These are phyloP conservation scores for Asterionellopsis glacialis DNA, from an alignment of 108 stramenopile species.

Conservation along the genomic window DNA sequence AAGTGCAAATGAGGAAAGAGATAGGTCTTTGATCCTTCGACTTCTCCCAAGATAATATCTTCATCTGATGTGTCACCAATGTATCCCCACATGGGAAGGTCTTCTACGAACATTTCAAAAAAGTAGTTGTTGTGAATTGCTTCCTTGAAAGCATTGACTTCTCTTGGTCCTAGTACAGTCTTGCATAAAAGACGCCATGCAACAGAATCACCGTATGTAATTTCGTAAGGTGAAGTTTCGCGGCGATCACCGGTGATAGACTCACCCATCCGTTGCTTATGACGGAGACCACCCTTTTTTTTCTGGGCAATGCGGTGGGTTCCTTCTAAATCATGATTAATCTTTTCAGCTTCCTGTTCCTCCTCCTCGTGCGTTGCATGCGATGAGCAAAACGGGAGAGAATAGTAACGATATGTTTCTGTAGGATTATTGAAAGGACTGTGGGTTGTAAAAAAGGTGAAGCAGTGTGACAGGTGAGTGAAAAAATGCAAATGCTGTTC, in stretches of 20 bases:
- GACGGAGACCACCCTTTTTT: constrained; percentile 52
- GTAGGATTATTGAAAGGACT: constrained; percentile 99
- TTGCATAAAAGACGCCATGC: constrained; percentile 91
- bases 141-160: constrained; percentile 69
- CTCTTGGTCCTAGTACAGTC: constrained; percentile 42
- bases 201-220: constrained; percentile 77
- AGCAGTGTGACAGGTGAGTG: constrained; percentile 1
- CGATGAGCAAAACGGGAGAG: constrained; percentile 90
- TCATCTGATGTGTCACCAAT: constrained; percentile 80
- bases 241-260: constrained; percentile 92
- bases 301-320: constrained; percentile 29
- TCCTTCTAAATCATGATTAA: constrained; percentile 16
- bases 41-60: constrained; percentile 75
- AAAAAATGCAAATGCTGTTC: neutral
- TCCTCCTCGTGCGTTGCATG: constrained; percentile 71
- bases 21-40: constrained; percentile 62
- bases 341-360: constrained; percentile 42
- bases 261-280: constrained; percentile 87
- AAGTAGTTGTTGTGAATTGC: constrained; percentile 93
- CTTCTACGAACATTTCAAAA: constrained; percentile 98
- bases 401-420: constrained; percentile 98
- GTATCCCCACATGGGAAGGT: constrained; percentile 98
- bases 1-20: constrained; percentile 94
- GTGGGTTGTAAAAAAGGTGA: neutral
- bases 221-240: constrained; percentile 86